Base-by-base conservation (phyloP, 2,329 filamentous ascomycete species). In the Pseudogymnoascus verrucosus region DNA sequence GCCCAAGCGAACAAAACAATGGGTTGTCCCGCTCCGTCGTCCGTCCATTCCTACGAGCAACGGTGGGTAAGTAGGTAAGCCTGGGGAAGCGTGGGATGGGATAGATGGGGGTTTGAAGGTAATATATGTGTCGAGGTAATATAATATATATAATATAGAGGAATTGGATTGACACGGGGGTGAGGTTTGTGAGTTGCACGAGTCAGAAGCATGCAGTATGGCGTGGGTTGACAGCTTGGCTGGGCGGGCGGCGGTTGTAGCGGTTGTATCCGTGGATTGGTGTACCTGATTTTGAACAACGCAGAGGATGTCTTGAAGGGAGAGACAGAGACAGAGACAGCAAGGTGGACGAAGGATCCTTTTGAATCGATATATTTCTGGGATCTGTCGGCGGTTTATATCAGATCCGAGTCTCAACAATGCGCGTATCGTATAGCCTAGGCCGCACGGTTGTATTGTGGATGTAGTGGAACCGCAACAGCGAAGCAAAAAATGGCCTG, bases 71-170 rank as follows among this genome's bases (percentile, higher is more conserved):
- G 47, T 28, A 28, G 7, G 26, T 10, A 34, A 34, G 31, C 47
- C 26, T 54, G 14, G 23, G 47, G n/a, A n/a, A 34, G 14, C 47
- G 47, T 34, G 47, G 47, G 14, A 54, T 54, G 8, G 14, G 14
- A 54, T 8, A 40, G 14, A 16, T 5, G 7, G 12, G 47, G 47
- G n/a, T 8, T 14, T 28, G 2, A 26, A 51, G 44, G 47, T 31
- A 54, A 54, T 54, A 54, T 54, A 54, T 54, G 47, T 54, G 47
- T 54, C 44, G 14, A 34, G 47, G 47, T 34, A 57, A 57, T 57
- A 54, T 28, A 5, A 51, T 23, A 23, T 23, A 23, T 23, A 23
- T 23, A 23, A 23, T 54, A 57, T 31, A 2, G 47, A 57, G 14
- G 47, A 57, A 19, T 54, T 28, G 47, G 26, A 16, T 57, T 31